Evolutionary conservation across 2,329 filamentous ascomycete genomes (phyloP).

Genomic region (Diplodia intermedia): DNA sequence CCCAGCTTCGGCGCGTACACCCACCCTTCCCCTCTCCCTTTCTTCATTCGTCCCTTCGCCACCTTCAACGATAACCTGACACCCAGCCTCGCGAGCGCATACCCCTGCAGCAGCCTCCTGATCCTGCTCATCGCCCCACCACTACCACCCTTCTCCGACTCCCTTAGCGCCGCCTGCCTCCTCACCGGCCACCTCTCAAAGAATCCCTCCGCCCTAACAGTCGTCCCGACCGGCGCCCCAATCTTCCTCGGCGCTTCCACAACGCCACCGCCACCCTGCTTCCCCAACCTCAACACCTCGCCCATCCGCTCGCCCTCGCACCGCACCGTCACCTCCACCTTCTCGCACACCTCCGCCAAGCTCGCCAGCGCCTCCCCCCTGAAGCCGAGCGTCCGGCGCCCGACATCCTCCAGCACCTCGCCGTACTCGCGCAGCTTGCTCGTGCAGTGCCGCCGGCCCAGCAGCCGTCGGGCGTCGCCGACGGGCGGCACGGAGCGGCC

Average conservation of each 20-base stretch:
- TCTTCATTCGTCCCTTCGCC: constrained; percentile 56
- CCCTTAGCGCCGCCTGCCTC: constrained; percentile 63
- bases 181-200: constrained; percentile 70
- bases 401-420: constrained; percentile 65
- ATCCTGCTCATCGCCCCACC: constrained; percentile 57
- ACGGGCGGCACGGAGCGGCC: constrained; percentile 71
- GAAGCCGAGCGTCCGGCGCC: constrained; percentile 72
- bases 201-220: constrained; percentile 66
- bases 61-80: constrained; percentile 66
- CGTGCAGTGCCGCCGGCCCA: constrained; percentile 73
- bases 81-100: constrained; percentile 70
- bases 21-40: constrained; percentile 56
- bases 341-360: constrained; percentile 63
- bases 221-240: constrained; percentile 72
- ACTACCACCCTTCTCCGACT: constrained; percentile 58
- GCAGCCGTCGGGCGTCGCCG: constrained; percentile 65
- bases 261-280: constrained; percentile 61
- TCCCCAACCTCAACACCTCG: constrained; percentile 61
- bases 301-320: constrained; percentile 67
- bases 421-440: constrained; percentile 71
- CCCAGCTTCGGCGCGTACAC: constrained; percentile 65
- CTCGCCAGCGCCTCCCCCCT: constrained; percentile 76
- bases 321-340: constrained; percentile 67
- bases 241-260: constrained; percentile 50
- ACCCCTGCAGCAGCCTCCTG: constrained; percentile 66